Base-by-base conservation (phyloP, 1,284 basidiomycete species). In the Termitomyces sp. region DNA sequence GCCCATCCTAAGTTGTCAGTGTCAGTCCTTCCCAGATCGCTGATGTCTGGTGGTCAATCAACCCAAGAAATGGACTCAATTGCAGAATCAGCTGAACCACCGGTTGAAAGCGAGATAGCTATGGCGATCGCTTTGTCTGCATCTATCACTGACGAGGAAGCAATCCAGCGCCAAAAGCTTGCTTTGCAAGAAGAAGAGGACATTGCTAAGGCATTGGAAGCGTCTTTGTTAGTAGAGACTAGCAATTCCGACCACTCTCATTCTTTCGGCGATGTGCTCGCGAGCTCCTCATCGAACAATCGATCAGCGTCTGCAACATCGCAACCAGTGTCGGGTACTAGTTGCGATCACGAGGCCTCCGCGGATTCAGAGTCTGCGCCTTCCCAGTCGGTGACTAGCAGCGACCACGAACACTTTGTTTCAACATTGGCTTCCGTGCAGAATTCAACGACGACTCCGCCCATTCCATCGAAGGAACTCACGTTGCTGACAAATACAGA, bases 181-280 rank as follows among this genome's bases (percentile, higher is more conserved):
- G 59, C 57, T 5, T 64, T 55, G 49, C 72, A 78, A 58, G 86
- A 88, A 61, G 83, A 86, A 52, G 80, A 80, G 33, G 82, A 86
- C 42, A 70, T 89, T 18, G 79, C 78, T n/a, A 73, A 71, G 57
- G 86, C 85, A 0, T 60, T 88, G 53, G 73, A 79, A 57, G 83
- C 79, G 57, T 88, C 86, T 2, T 67, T 83, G 56, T 45, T 71
- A 28, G 60, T 71, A 28, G 60, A 66, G 18, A 58, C 65, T 28
- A 58, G 49, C 46, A 34, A 9, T 33, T n/a, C 14, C 3, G 44
- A 9, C 11, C 10, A 16, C 52, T n/a, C 56, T 50, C 45, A 47
- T 31, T 13, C 31, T 28, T 14, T 40, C 16, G 37, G 55, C 49
- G 55, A 44, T 49, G 45, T 51, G 44, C 57, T 66, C 51, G 37